Percentiles rank a stretch among this genome's conserved stretches.
Conservation (phyloP, 108 stramenopile genomes). For the Seminavis robusta region DNA sequence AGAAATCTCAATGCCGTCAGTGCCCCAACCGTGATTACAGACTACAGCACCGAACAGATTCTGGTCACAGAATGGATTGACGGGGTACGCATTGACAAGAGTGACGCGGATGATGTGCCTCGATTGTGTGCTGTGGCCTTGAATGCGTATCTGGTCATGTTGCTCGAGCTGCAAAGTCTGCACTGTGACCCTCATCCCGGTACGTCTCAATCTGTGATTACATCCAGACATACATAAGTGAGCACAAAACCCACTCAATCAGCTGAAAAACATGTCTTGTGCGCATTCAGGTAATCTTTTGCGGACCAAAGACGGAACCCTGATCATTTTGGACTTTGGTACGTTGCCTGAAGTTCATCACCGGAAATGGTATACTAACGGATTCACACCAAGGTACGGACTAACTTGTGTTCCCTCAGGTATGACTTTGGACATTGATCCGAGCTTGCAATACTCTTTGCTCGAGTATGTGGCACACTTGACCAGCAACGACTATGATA, state of each 20-base stretch:
- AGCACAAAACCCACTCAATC: background rate
- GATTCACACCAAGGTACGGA: background rate
- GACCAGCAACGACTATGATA: conserved; percentile 70
- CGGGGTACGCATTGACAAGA: conserved; percentile 57
- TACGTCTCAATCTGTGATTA: conserved; percentile 5
- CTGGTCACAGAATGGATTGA: conserved; percentile 84
- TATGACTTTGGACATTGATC: conserved; percentile 60
- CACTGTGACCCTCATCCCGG: conserved; percentile 49
- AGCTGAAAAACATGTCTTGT: background rate
- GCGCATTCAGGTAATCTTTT: conserved; percentile 70
- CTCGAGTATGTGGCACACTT: conserved; percentile 82
- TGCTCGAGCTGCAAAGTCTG: conserved; percentile 36
- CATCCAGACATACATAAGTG: background rate
- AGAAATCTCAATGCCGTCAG: conserved; percentile 50
- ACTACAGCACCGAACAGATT: conserved; percentile 46
- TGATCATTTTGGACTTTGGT: conserved; percentile 67
- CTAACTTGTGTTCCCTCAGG: conserved; percentile 46
- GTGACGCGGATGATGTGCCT: conserved; percentile 41
- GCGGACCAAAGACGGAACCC: conserved; percentile 62
- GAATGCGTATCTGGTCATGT: conserved; percentile 69
- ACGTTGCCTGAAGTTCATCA: conserved; percentile 22
- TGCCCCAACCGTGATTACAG: conserved; percentile 55
- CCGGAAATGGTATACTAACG: background rate
- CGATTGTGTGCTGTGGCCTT: conserved; percentile 65
- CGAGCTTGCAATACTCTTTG: conserved; percentile 61